Conservation (phyloP, 2,329 filamentous ascomycete genomes). For the Diaporthe sp. region DNA sequence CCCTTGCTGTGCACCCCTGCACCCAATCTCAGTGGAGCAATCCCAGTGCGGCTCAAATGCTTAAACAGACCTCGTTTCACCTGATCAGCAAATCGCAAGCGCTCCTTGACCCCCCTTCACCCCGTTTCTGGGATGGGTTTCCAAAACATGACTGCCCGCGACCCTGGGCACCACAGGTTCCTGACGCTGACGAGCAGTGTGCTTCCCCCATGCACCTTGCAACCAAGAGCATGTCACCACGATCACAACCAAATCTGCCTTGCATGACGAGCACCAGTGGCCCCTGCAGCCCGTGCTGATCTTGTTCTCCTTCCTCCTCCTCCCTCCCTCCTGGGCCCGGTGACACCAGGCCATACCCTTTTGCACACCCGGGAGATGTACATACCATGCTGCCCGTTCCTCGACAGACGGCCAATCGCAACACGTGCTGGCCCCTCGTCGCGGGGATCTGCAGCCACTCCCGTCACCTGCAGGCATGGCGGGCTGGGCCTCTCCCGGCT, state of each 20-base stretch:
- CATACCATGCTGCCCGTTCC: neutral
- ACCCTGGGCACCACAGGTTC: neutral
- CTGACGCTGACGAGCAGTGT: no score
- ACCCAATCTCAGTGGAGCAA: slow-evolving; percentile 4
- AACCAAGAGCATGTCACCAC: neutral
- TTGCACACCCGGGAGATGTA: slow-evolving; percentile 11
- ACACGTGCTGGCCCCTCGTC: neutral
- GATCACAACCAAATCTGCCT: slow-evolving; percentile 28
- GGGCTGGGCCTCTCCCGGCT: slow-evolving; percentile 18
- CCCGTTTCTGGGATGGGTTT: slow-evolving; percentile 5
- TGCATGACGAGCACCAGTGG: neutral
- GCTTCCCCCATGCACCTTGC: no score
- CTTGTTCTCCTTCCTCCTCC: neutral
- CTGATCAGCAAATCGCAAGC: slow-evolving; percentile 37
- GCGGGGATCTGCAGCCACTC: slow-evolving; percentile 12
- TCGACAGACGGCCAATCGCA: slow-evolving; percentile 26
- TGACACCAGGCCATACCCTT: slow-evolving; percentile 15
- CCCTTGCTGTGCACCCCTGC: slow-evolving; percentile 1
- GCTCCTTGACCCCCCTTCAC: slow-evolving; percentile 5
- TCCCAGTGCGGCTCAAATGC: slow-evolving; percentile 40
- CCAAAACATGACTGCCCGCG: slow-evolving; percentile 27
- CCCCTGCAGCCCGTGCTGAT: neutral
- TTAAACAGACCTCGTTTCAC: slow-evolving; percentile 42
- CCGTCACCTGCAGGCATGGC: slow-evolving; percentile 25
- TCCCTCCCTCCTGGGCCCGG: neutral